A percentile compares a stretch with the other conserved stretches of the same genome.
phyloP scores from a whole-genome alignment of 352 stramenopile species.

The Blastocystis sp. region DNA sequence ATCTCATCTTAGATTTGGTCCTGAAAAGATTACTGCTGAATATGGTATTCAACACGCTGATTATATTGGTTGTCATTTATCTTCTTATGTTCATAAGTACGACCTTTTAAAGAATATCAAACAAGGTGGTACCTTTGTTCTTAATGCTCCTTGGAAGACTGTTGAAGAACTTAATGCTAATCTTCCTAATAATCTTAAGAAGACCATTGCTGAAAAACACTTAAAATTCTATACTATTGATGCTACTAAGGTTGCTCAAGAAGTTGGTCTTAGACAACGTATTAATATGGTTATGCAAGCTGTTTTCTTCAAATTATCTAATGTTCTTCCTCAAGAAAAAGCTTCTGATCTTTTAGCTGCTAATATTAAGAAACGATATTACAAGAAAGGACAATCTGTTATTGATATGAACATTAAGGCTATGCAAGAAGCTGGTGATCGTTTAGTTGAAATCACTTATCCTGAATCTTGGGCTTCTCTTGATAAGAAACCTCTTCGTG shows the following conservation, averaged over 20 bases:
- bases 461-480: constrained; percentile 18
- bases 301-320: constrained; percentile 13
- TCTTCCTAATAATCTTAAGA: constrained; percentile 43
- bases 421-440: constrained; percentile 9
- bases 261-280: constrained; percentile 44
- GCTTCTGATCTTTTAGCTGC: background rate
- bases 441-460: background rate
- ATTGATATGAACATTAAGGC: constrained; percentile 13
- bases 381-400: constrained; percentile 1
- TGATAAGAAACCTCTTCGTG: constrained; percentile 42
- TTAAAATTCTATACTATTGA: constrained; percentile 47
- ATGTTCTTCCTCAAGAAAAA: background rate
- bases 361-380: background rate
- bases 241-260: constrained; percentile 44
- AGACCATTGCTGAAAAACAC: constrained; percentile 43
- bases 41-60: constrained; percentile 42
- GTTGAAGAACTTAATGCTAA: constrained; percentile 43
- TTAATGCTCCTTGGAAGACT: constrained; percentile 32
- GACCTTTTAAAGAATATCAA: constrained; percentile 49
- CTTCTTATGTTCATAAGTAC: constrained; percentile 51
- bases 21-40: constrained; percentile 28
- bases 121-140: constrained; percentile 36
- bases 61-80: constrained; percentile 51
- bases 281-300: constrained; percentile 51
- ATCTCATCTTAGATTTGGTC: constrained; percentile 40